phyloP scores from a whole-genome alignment of 495 filamentous ascomycete species.

The Aeminium ludgeri region DNA sequence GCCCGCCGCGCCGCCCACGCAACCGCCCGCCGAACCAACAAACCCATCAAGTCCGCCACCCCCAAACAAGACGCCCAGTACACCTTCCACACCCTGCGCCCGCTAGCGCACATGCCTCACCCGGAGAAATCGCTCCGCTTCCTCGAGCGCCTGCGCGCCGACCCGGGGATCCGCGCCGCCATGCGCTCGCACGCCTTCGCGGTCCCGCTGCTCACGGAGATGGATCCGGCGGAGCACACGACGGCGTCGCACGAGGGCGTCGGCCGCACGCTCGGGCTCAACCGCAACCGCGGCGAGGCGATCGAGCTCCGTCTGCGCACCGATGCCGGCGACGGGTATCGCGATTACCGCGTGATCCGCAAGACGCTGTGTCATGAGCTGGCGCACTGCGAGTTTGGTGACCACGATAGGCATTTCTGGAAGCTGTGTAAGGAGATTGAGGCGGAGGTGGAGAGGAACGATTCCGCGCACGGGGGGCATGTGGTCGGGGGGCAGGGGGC shows the following conservation, averaged over 20 bases:
- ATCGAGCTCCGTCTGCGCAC: conserved; percentile 84
- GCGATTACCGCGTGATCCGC: conserved; percentile 78
- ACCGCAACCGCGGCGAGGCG: conserved; percentile 72
- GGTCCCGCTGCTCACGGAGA: conserved; percentile 82
- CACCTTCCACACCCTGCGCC: conserved; percentile 64
- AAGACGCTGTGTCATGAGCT: conserved; percentile 92
- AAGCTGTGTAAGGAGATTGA: conserved; percentile 70
- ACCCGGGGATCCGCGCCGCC: conserved; percentile 66
- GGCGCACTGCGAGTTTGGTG: conserved; percentile 71
- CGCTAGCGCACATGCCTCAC: conserved; percentile 63
- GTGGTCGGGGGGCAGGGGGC: conserved; percentile 42
- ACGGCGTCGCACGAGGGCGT: too few species aligned
- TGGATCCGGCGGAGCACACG: conserved; percentile 78
- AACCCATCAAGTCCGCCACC: conserved; percentile 22
- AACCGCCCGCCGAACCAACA: conserved; percentile 22
- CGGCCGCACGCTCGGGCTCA: conserved; percentile 71
- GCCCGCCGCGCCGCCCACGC: conserved; percentile 27
- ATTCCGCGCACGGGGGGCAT: conserved; percentile 55
- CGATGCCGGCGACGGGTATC: conserved; percentile 84
- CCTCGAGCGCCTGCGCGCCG: conserved; percentile 58
- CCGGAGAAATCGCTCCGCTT: conserved; percentile 50
- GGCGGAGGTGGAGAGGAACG: conserved; percentile 60
- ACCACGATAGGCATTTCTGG: conserved; percentile 83
- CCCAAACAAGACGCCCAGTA: conserved; percentile 41
- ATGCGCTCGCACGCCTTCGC: conserved; percentile 75